These are phyloP conservation scores for Collybiopsis luxurians DNA, from an alignment of 768 basidiomycete genomes.

Conservation along the genomic window DNA sequence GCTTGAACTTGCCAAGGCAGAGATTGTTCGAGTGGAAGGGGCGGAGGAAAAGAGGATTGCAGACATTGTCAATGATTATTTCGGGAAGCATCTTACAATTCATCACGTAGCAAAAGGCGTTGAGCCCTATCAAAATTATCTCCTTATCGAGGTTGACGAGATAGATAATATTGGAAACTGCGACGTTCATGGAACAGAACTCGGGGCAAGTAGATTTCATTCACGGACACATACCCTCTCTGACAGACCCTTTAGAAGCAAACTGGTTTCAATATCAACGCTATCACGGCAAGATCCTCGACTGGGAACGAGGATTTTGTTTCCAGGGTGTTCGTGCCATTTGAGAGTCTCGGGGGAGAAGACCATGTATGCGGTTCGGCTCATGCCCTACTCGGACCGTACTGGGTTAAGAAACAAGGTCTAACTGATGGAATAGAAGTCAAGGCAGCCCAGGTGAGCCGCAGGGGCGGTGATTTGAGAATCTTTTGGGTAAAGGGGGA, in stretches of 20 bases:
- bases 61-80: conserved; percentile 30
- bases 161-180: conserved; percentile 31
- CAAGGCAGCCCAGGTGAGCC: conserved; percentile 50
- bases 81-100: conserved; percentile 35
- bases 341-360: conserved; percentile 30
- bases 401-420: conserved; percentile 41
- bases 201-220: conserved; percentile 27
- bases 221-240: too few species aligned
- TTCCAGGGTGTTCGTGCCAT: conserved; percentile 51
- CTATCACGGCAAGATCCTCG: conserved; percentile 35
- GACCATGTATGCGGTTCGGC: conserved; percentile 56
- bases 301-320: conserved; percentile 35
- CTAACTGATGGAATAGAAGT: conserved; percentile 30
- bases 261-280: conserved; percentile 33
- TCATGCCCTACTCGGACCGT: conserved; percentile 46
- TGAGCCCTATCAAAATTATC: conserved; percentile 29
- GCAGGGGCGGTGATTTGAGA: conserved; percentile 43
- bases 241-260: conserved; percentile 19
- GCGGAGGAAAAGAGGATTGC: conserved; percentile 14
- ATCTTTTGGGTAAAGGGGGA: conserved; percentile 33
- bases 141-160: conserved; percentile 41
- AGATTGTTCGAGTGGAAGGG: not conserved
- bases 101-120: conserved; percentile 36
- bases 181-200: conserved; percentile 24
- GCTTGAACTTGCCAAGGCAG: not conserved